phyloP scores from a whole-genome alignment of 345 rosid genomes.

The Jatropha curcas region DNA sequence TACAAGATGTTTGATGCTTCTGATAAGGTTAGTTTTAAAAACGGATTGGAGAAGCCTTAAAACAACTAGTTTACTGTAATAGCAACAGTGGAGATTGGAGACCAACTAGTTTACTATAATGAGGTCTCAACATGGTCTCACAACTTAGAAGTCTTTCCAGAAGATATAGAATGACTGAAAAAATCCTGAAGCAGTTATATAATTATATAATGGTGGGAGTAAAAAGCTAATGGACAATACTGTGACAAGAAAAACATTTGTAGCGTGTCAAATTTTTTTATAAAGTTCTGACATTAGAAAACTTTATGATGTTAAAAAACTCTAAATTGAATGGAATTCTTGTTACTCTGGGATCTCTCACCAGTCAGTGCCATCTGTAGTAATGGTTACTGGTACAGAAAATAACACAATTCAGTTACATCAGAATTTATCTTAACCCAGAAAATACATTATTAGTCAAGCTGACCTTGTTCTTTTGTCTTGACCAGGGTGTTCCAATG shows the following conservation, averaged over 20 bases:
- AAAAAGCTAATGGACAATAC: background rate
- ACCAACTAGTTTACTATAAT: background rate
- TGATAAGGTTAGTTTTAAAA: background rate
- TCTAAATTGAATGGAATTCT: no score
- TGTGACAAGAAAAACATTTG: background rate
- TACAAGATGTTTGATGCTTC: no score
- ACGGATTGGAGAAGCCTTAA: background rate
- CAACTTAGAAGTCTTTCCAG: background rate
- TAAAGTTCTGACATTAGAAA: background rate
- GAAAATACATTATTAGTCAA: background rate
- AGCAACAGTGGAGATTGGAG: no score
- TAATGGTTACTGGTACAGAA: no score
- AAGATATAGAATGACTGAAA: background rate
- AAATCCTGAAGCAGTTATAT: background rate
- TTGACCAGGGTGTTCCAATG: conserved; percentile 95
- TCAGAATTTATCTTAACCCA: background rate
- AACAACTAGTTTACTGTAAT: background rate
- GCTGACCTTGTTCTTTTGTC: conserved; percentile 22
- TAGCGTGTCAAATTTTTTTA: background rate
- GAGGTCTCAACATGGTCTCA: background rate
- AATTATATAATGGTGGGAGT: background rate
- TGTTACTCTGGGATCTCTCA: no score
- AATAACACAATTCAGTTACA: no score
- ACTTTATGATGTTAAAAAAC: no score
- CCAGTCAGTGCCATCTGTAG: no score